Evolutionary conservation across 495 filamentous ascomycete species (phyloP), one percentile per base, ranked within the genome.

Genomic region (Neurospora pannonica): DNA sequence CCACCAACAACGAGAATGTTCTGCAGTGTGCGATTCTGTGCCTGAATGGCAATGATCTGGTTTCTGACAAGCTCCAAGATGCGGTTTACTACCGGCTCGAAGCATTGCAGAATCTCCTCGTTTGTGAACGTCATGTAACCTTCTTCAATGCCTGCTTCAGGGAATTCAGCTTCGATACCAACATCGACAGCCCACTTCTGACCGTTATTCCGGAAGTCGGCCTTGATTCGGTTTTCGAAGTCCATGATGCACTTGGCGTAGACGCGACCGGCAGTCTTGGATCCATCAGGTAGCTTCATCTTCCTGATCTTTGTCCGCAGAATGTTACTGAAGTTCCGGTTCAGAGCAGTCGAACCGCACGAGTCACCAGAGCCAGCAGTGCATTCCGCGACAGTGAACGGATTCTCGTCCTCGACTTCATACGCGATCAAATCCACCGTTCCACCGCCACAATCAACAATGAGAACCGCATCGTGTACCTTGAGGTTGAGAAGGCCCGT

Each of bases 91-190:
- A 91, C 90, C 31, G 90, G 90, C 82, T 93, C 90, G 81, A 93
- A 93, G 83, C 90, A 93, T 82, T 92, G 90, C 72, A 93, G 85
- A 75, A 93, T 93, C 81, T 93, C 90, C 83, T 93, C 90, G 80
- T 93, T 92, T 38, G 90, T 93, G 77, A 93, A 93, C n/a, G 90
- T 92, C 90, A 93, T 93, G 85, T 92, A 93, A 31, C 90, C 90
- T 78, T 93, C 90, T 79, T 92, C 90, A 73, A 93, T 93, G 73
- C 90, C 90, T 37, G 90, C 90, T 79, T 93, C 90, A 75, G 90
- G 90, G 81, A 91, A 93, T 78, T 93, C 90, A 72, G 90, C 90
- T 82, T 93, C 90, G 77, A 93, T 93, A 80, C 90, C 90, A 37
- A 92, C 90, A 77, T 93, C 91, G 31, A 93, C 90, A 43, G 90